Evolutionary conservation across 352 stramenopile genomes (phyloP).

Genomic region (Phytophthora pluvialis): DNA sequence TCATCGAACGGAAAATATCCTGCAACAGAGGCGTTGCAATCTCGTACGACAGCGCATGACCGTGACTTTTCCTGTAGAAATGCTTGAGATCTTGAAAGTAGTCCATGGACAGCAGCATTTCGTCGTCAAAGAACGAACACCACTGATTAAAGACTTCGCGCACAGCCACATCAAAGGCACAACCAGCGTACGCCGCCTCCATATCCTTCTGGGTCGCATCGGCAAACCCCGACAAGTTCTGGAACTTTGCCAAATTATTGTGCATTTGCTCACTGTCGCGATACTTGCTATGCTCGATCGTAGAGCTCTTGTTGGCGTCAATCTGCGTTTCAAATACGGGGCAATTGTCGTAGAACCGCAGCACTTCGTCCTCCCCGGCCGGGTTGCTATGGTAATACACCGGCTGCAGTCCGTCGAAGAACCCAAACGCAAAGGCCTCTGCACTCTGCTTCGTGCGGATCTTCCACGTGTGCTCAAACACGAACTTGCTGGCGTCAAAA

Average conservation of each 20-base stretch:
- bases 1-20: constrained; percentile 68
- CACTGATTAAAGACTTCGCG: constrained; percentile 53
- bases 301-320: constrained; percentile 70
- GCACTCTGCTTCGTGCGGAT: constrained; percentile 80
- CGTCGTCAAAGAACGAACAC: constrained; percentile 70
- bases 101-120: constrained; percentile 81
- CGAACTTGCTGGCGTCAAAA: constrained; percentile 48
- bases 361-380: constrained; percentile 60
- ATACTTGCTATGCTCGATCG: constrained; percentile 61
- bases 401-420: constrained; percentile 67
- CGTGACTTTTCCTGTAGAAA: constrained; percentile 88
- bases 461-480: constrained; percentile 87
- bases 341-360: constrained; percentile 89
- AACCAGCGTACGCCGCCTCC: constrained; percentile 79
- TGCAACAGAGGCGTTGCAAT: constrained; percentile 79
- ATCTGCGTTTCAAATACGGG: constrained; percentile 62
- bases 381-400: constrained; percentile 60
- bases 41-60: constrained; percentile 70
- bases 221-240: constrained; percentile 23
- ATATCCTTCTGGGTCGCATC: constrained; percentile 60
- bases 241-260: constrained; percentile 57
- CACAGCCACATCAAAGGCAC: constrained; percentile 82
- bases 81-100: constrained; percentile 90
- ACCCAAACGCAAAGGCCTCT: constrained; percentile 74
- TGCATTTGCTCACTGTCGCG: constrained; percentile 58